phyloP scores from a whole-genome alignment of 306 rosid genomes.

The Rubus idaeus region DNA sequence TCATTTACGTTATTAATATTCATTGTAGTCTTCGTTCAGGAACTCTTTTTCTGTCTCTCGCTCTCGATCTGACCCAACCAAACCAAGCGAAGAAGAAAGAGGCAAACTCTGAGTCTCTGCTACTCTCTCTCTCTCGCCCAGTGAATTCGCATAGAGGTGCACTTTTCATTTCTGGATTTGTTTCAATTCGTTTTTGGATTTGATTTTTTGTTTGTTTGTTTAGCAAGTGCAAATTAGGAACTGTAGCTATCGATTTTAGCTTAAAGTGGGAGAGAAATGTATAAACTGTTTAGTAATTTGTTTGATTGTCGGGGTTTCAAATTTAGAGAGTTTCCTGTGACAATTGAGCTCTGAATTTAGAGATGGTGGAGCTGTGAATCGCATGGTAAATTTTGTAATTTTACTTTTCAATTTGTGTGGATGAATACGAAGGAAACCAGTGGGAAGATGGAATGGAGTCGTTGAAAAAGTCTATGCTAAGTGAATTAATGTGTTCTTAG shows the following conservation, averaged over 20 bases:
- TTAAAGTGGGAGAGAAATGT: background rate
- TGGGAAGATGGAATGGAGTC: slow-evolving; percentile 2
- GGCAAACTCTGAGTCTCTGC: slow-evolving; percentile 20
- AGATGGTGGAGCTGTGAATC: background rate
- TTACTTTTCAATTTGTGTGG: background rate
- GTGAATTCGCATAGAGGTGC: slow-evolving; percentile 29
- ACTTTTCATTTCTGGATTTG: background rate
- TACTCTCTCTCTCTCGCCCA: background rate
- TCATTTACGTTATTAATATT: slow-evolving; percentile 7
- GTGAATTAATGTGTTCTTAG: background rate
- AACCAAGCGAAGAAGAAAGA: slow-evolving; percentile 11
- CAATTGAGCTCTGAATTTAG: slow-evolving; percentile 7
- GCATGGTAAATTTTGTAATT: background rate
- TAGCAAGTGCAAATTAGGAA: background rate
- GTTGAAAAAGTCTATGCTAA: background rate
- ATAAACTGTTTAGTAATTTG: background rate
- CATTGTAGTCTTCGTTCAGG: slow-evolving; percentile 27
- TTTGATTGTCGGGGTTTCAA: background rate
- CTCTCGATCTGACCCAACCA: slow-evolving; percentile 25
- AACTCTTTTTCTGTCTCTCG: background rate
- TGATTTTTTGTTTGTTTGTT: background rate
- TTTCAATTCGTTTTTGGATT: background rate
- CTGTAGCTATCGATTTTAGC: background rate
- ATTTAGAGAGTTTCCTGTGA: background rate
- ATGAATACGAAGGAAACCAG: background rate